These are phyloP conservation scores for Acer saccharum DNA, from an alignment of 345 rosid species.

Conservation along the genomic window DNA sequence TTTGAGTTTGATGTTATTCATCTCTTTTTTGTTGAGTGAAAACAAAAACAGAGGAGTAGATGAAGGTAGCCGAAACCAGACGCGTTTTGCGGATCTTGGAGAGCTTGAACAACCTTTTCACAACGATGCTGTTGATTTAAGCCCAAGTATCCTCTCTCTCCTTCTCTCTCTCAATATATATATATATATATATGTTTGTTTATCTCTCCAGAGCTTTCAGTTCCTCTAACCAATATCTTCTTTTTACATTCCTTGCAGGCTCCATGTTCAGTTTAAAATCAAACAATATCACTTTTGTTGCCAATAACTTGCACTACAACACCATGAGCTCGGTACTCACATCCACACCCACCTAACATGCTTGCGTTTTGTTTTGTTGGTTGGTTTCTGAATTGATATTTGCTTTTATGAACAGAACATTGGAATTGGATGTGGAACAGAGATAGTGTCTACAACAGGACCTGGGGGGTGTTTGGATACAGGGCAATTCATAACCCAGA, in stretches of 20 bases:
- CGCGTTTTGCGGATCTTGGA: constrained; percentile 60
- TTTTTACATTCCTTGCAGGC: constrained; percentile 29
- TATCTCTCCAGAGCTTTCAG: not conserved
- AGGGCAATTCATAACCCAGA: constrained; percentile 58
- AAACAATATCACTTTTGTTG: constrained; percentile 57
- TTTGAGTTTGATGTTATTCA: not conserved
- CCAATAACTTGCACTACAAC: constrained; percentile 55
- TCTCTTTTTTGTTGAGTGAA: constrained; percentile 2
- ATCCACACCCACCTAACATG: constrained; percentile 19
- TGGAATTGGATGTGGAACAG: constrained; percentile 43
- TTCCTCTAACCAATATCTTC: constrained; percentile 1
- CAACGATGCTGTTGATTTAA: constrained; percentile 68
- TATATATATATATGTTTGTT: not conserved
- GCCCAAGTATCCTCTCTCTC: constrained; percentile 57
- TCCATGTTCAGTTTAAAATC: constrained; percentile 56
- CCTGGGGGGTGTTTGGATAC: constrained; percentile 62
- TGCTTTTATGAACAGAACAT: constrained; percentile 27
- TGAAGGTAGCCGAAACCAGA: constrained; percentile 37
- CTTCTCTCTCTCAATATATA: constrained; percentile 2
- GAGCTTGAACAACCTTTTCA: constrained; percentile 85
- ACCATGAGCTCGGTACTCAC: constrained; percentile 65
- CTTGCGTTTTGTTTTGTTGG: not conserved
- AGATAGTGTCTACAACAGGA: constrained; percentile 24
- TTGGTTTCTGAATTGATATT: not conserved
- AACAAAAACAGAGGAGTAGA: constrained; percentile 48